Evolutionary conservation across 768 basidiomycete species (phyloP), one percentile per base, ranked within the genome.

Genomic region (Suillus paluster): DNA sequence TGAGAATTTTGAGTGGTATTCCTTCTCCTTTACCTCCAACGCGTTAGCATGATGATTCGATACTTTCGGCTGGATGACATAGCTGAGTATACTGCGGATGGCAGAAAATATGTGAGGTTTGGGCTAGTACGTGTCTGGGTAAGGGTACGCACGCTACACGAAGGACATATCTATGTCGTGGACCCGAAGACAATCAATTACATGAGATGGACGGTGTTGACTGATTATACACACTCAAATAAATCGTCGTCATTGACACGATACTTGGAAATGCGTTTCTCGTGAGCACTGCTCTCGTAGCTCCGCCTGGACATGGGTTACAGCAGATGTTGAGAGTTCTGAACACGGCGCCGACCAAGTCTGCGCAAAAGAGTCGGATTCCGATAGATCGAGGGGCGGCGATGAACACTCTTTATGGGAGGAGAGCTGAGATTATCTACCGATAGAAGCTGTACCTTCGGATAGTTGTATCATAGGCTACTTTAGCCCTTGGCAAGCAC

Each of bases 231-330:
- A 67, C 74, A 95, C 93, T 91, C 86, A 79, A 92, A 93, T 68
- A 95, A 79, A 72, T 95, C 93, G 61, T 94, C 92, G 68, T 95
- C 93, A 30, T 89, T 85, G 56, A 94, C 86, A 65, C 88, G 84
- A 77, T 91, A 84, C 73, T 88, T 89, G 66, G 90, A 89, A 64
- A 90, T 63, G 63, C 91, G 86, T 76, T 84, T 85, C 73, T 91
- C 87, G 66, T 90, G 88, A 64, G 87, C 82, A 67, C 78, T 79
- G 75, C 90, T 87, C 67, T 85, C 84, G 77, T 88, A 84, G 80
- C 92, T 94, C 73, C 91, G 84, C 76, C 83, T 85, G 64, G 92
- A 91, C 61, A 69, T 63, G 63, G 57, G 38, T 49, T 36, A 69
- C n/a, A 58, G 62, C 66, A 49, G 36, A 55, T 55, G 25, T 55